Base-by-base conservation (phyloP, 2,329 filamentous ascomycete genomes). In the Talaromyces islandicus region DNA sequence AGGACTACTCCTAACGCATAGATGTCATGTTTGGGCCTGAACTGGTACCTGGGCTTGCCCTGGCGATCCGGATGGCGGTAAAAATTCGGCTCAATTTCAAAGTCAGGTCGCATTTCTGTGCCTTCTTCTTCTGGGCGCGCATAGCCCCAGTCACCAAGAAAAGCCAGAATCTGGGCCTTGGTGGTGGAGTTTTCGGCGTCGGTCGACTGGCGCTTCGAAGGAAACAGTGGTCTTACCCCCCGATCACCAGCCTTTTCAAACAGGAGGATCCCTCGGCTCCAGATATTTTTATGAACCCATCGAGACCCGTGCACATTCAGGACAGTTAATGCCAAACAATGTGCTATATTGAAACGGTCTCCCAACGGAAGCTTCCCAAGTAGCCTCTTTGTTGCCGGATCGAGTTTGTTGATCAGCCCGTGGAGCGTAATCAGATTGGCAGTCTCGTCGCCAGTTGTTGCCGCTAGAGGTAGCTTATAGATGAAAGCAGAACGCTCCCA, bases 1-100 rank as follows among this genome's bases (percentile, higher is more conserved):
- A 77, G 64, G 0, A 76, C 67, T 7, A 77, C 73, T 3, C 74
- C 75, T 11, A 77, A 62, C 2, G 73, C 66, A 60, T 76, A 76
- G 21, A 76, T 71, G 54, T 77, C 75, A 54, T 76, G 72, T 1
- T 57, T 54, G 12, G 67, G 67, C 14, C 30, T 65, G 58, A 75
- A 76, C 24, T 62, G 62, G 12, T 61, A 62, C 1, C 56, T 64
- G 12, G 73, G 72, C 5, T 50, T 46, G 3, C 72, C 71, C 43
- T 74, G 68, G 11, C 71, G 63, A 19, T 68, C 66, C 1, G 69
- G 70, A 58, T 75, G 73, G 9, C 72, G 70, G 58, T 70, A 70
- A 19, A 70, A 60, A 46, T 69, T 69, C 1, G 66, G 67, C 60
- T 69, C 67, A 30, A 67, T 54, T 41, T 68, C 66, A 52, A 68